Conservation (phyloP, 805 yeast genomes). For the Ogataea corticis region DNA sequence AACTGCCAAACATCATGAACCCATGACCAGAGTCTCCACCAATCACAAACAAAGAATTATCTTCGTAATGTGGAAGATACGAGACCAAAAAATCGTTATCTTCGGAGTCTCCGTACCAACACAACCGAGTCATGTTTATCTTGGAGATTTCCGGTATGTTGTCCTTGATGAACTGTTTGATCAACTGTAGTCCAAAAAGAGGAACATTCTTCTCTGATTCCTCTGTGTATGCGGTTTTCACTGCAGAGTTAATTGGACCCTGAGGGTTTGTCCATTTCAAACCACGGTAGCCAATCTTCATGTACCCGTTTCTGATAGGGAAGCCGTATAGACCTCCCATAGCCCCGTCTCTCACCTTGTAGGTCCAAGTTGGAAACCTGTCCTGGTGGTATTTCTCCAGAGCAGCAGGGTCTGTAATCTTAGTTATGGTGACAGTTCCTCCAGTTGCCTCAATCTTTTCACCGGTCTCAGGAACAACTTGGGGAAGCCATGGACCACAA, state of each 20-base stretch:
- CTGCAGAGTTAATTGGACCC: background rate
- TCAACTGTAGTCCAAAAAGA: constrained; percentile 1
- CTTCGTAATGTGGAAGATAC: background rate
- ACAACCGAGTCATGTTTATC: constrained; percentile 1
- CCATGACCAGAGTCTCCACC: constrained; percentile 2
- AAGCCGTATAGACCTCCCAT: constrained; percentile 3
- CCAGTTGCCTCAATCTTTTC: constrained; percentile 4
- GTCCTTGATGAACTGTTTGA: constrained; percentile 3
- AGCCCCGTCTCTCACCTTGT: constrained; percentile 3
- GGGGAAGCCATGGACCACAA: constrained; percentile 2
- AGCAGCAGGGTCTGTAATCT: constrained; percentile 1
- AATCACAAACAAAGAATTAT: constrained; percentile 1
- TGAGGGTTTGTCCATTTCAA: constrained; percentile 5
- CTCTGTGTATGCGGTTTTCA: background rate
- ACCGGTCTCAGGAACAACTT: constrained; percentile 1
- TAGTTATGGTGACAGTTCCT: constrained; percentile 1
- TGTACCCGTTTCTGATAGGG: constrained; percentile 1
- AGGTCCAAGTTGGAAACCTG: constrained; percentile 4
- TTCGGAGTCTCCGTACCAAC: constrained; percentile 5
- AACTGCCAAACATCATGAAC: constrained; percentile 4
- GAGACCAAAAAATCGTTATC: constrained; percentile 3
- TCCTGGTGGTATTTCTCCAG: background rate
- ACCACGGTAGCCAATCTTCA: constrained; percentile 3
- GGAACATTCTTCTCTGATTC: constrained; percentile 1
- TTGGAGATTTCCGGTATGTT: constrained; percentile 1